Conservation (phyloP, 164 flowering plant species). For the Tetrastigma voinierianum region DNA sequence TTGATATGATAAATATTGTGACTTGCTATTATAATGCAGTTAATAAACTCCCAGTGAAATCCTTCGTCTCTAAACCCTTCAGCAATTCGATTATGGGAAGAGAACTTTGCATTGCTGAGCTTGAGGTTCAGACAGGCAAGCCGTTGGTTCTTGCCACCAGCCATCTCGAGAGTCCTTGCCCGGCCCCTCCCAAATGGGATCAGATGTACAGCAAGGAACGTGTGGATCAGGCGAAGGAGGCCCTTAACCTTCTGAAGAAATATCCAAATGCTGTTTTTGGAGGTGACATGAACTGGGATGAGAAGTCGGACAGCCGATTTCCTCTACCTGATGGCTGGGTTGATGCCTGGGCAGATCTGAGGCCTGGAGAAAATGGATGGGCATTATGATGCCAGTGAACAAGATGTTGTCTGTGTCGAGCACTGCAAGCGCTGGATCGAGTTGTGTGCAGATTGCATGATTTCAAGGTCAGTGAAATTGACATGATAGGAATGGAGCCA, state of each 20-base stretch:
- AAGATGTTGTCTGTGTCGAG: slow-evolving; percentile 75
- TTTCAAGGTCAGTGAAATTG: slow-evolving; percentile 52
- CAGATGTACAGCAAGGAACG: slow-evolving; percentile 93
- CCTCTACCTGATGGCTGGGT: slow-evolving; percentile 75
- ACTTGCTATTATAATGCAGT: slow-evolving; percentile 38
- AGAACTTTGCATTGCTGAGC: slow-evolving; percentile 70
- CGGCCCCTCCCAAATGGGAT: slow-evolving; percentile 89
- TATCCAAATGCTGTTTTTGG: slow-evolving; percentile 69
- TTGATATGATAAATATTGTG: background rate
- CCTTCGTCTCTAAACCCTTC: slow-evolving; percentile 61
- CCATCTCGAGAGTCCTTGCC: slow-evolving; percentile 98
- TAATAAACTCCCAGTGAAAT: slow-evolving; percentile 73
- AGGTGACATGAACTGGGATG: slow-evolving; percentile 99
- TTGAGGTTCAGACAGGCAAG: slow-evolving; percentile 39
- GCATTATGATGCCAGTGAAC: slow-evolving; percentile 93
- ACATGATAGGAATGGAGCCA: slow-evolving; percentile 82
- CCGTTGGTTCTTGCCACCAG: slow-evolving; percentile 72
- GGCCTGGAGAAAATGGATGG: slow-evolving; percentile 75
- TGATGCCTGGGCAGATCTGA: slow-evolving; percentile 79
- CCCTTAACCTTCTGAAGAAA: slow-evolving; percentile 42
- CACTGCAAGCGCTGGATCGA: slow-evolving; percentile 82
- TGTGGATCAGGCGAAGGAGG: slow-evolving; percentile 80
- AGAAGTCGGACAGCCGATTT: slow-evolving; percentile 77
- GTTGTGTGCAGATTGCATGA: slow-evolving; percentile 59
- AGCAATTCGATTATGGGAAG: slow-evolving; percentile 80